These are phyloP conservation scores for Cynara cardunculus DNA, from an alignment of 129 eudicot species.

Conservation along the genomic window DNA sequence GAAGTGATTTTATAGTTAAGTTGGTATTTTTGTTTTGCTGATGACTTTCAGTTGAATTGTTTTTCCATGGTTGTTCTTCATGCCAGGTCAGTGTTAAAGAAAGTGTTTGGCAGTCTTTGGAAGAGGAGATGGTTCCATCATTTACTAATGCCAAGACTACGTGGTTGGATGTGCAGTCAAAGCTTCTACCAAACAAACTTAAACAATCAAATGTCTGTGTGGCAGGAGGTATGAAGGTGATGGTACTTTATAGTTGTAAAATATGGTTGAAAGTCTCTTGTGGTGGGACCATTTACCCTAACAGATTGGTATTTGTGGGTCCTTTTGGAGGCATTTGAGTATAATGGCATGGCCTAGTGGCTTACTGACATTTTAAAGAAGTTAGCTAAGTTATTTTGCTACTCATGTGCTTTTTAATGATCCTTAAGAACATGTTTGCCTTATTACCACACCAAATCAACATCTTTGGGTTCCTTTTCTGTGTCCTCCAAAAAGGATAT, in stretches of 20 bases:
- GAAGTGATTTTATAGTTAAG: background rate
- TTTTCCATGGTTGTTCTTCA: background rate
- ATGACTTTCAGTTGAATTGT: conserved; percentile 16
- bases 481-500: background rate
- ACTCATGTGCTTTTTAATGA: background rate
- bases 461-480: background rate
- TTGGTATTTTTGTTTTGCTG: background rate
- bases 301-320: background rate
- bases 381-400: background rate
- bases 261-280: background rate
- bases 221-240: conserved; percentile 91
- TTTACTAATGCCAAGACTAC: conserved; percentile 48
- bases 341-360: background rate
- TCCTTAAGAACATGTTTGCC: background rate
- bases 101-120: conserved; percentile 75
- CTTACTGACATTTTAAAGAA: background rate
- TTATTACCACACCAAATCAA: background rate
- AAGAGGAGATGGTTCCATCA: conserved; percentile 88
- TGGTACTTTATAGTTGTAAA: conserved; percentile 8
- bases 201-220: conserved; percentile 86
- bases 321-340: background rate
- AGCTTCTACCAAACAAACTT: conserved; percentile 51
- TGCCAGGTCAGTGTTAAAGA: conserved; percentile 67
- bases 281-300: background rate
- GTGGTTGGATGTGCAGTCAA: conserved; percentile 83